phyloP scores from a whole-genome alignment of 345 rosid species.

The Eucalyptus leucophloia region DNA sequence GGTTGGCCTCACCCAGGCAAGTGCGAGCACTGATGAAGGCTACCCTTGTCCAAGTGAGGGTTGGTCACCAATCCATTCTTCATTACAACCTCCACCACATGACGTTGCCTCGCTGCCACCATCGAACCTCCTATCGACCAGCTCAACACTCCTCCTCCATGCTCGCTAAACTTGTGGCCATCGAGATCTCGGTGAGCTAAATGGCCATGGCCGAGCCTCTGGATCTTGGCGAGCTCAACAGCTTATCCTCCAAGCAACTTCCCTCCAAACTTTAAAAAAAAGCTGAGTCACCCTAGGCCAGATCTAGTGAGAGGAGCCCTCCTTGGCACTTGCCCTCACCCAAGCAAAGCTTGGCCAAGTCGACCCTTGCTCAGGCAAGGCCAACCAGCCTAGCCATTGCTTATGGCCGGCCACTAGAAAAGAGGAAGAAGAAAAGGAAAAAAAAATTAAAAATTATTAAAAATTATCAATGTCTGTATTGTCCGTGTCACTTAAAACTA shows the following conservation, averaged over 20 bases:
- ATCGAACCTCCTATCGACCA: fast-evolving
- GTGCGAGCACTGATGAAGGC: background rate
- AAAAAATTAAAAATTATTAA: no score
- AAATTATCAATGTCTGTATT: background rate
- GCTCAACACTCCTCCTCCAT: background rate
- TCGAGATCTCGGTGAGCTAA: background rate
- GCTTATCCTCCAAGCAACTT: background rate
- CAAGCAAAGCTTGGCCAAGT: background rate
- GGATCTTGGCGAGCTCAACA: background rate
- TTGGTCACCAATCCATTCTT: background rate
- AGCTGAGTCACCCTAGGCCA: background rate
- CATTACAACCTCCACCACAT: background rate
- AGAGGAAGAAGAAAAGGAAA: background rate
- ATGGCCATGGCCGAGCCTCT: background rate
- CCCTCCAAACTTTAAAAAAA: background rate
- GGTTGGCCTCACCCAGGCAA: background rate
- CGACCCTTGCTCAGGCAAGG: background rate
- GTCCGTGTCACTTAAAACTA: fast-evolving
- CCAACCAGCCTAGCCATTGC: background rate
- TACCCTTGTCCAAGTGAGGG: background rate
- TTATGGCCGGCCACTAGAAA: background rate
- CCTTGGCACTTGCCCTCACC: background rate
- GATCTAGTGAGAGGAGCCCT: background rate
- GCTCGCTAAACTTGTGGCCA: background rate
- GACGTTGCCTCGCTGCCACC: background rate